phyloP scores from a whole-genome alignment of 306 rosid species.

The Sicyos baderoa region DNA sequence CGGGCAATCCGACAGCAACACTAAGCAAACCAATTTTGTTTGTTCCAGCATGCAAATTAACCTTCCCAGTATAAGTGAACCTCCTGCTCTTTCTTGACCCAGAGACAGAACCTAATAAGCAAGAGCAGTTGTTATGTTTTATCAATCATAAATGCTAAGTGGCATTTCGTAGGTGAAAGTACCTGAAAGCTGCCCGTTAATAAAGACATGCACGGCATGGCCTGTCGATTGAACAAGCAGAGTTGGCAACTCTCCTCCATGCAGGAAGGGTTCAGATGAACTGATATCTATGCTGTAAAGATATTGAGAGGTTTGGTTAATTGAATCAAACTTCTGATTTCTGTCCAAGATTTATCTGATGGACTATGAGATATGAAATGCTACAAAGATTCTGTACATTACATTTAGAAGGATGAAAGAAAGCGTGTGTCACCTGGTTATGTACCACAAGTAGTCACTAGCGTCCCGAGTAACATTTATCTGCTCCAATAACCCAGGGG shows the following conservation, averaged over 20 bases:
- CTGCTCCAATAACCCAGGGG: constrained; percentile 91
- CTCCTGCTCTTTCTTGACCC: constrained; percentile 83
- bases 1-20: constrained; percentile 94
- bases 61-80: constrained; percentile 65
- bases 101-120: constrained; percentile 76
- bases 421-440: constrained; percentile 54
- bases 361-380: not conserved
- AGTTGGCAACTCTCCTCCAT: constrained; percentile 71
- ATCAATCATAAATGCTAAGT: constrained; percentile 25
- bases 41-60: constrained; percentile 66
- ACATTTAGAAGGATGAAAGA: constrained; percentile 16
- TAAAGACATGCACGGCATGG: constrained; percentile 85
- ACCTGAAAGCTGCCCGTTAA: constrained; percentile 88
- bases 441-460: constrained; percentile 96
- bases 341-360: not conserved
- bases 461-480: constrained; percentile 80
- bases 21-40: constrained; percentile 85
- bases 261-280: constrained; percentile 74
- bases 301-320: constrained; percentile 12
- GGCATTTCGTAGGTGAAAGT: not conserved
- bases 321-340: not conserved
- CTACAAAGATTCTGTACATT: not conserved
- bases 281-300: constrained; percentile 60
- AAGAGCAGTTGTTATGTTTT: constrained; percentile 20
- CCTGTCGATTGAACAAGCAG: constrained; percentile 86